Percentiles rank a stretch among this genome's conserved stretches.
Conservation (phyloP, 495 filamentous ascomycete species). For the Pseudoneurospora amorphoporcata region DNA sequence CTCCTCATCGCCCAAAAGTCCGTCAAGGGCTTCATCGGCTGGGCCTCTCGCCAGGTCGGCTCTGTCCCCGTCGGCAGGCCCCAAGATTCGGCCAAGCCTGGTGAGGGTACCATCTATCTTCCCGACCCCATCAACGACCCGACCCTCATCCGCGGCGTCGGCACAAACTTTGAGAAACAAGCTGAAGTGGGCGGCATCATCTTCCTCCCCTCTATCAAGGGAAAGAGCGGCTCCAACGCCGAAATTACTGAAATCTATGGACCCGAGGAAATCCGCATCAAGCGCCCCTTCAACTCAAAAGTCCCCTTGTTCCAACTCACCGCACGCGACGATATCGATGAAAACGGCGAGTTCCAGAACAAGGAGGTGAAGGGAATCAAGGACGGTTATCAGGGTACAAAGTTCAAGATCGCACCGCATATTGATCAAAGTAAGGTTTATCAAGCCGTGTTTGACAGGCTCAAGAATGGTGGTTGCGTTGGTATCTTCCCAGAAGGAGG, state of each 20-base stretch:
- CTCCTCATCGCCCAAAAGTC: slow-evolving; percentile 94
- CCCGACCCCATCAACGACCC: slow-evolving; percentile 79
- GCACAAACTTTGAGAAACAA: slow-evolving; percentile 71
- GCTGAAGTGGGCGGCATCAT: slow-evolving; percentile 73
- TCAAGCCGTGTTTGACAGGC: slow-evolving; percentile 74
- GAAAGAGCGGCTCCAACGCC: slow-evolving; percentile 58
- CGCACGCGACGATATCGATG: slow-evolving; percentile 57
- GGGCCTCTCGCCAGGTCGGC: slow-evolving; percentile 65
- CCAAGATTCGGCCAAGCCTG: slow-evolving; percentile 77
- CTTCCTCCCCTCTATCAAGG: slow-evolving; percentile 74
- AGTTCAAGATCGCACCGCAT: slow-evolving; percentile 82
- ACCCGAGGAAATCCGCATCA: slow-evolving; percentile 72
- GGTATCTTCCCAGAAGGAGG: slow-evolving; percentile 98
- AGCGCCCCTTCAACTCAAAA: slow-evolving; percentile 70
- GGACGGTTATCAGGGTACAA: slow-evolving; percentile 62
- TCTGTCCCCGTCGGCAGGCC: slow-evolving; percentile 83
- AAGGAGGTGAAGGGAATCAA: slow-evolving; percentile 41
- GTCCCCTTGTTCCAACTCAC: slow-evolving; percentile 68
- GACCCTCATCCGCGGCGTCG: slow-evolving; percentile 71
- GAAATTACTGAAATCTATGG: slow-evolving; percentile 72
- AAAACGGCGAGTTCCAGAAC: slow-evolving; percentile 40
- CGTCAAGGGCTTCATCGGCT: slow-evolving; percentile 81
- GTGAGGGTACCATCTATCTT: slow-evolving; percentile 75
- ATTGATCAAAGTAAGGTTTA: slow-evolving; percentile 93
- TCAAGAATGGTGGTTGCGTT: slow-evolving; percentile 77